These are phyloP conservation scores for Lactarius evosmus DNA, from an alignment of 768 basidiomycete species.

Conservation along the genomic window DNA sequence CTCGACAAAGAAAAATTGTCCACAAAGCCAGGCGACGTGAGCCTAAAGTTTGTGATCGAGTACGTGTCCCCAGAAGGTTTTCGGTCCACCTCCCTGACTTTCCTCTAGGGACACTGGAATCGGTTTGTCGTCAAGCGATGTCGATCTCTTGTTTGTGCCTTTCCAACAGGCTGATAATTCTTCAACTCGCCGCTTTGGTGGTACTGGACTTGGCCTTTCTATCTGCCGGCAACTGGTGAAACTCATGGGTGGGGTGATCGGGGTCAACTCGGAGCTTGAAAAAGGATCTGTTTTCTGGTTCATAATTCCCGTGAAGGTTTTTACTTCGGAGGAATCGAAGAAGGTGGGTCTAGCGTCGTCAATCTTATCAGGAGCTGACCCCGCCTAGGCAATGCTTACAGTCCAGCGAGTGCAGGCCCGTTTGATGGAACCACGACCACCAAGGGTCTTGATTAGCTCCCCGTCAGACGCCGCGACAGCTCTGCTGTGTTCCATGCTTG, in stretches of 20 bases:
- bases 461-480: conserved; percentile 54
- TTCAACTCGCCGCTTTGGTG: conserved; percentile 71
- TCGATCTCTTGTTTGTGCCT: conserved; percentile 65
- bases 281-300: conserved; percentile 73
- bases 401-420: conserved; percentile 46
- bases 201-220: conserved; percentile 72
- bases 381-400: conserved; percentile 43
- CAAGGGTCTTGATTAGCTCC: conserved; percentile 55
- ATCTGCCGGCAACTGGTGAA: conserved; percentile 74
- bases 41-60: conserved; percentile 67
- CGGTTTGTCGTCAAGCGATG: conserved; percentile 62
- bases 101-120: conserved; percentile 63
- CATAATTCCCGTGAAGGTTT: conserved; percentile 62
- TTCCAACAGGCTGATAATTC: conserved; percentile 81
- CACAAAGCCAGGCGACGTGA: conserved; percentile 42
- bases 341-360: conserved; percentile 40
- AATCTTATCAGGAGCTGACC: conserved; percentile 4
- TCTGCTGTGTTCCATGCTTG: conserved; percentile 55
- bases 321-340: conserved; percentile 52
- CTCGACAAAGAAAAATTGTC: conserved; percentile 42
- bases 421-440: conserved; percentile 46
- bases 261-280: conserved; percentile 61
- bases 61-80: conserved; percentile 27
- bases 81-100: not conserved
- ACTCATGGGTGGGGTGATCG: conserved; percentile 73